These are phyloP conservation scores for Nicotiana attenuata DNA, from an alignment of 257 asterid species.

Conservation along the genomic window DNA sequence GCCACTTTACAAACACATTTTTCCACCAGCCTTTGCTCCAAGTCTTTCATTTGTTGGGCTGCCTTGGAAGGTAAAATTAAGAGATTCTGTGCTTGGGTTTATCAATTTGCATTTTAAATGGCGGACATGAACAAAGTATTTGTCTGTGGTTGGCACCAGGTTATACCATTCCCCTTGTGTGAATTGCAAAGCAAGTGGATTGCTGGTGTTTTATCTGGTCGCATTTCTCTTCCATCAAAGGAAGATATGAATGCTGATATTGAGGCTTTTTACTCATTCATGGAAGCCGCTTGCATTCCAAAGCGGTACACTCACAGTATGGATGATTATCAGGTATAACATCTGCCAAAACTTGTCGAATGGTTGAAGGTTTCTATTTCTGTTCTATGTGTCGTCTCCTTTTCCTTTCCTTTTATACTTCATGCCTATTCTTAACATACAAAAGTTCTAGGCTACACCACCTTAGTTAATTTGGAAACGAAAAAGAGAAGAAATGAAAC, in stretches of 20 bases:
- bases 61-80: slow-evolving; percentile 79
- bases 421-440: background rate
- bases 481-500: background rate
- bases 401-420: background rate
- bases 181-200: slow-evolving; percentile 92
- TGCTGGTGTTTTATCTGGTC: slow-evolving; percentile 77
- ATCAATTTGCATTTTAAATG: background rate
- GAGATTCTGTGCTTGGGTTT: background rate
- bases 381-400: background rate
- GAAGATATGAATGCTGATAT: slow-evolving; percentile 65
- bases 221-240: slow-evolving; percentile 49
- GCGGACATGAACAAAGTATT: background rate
- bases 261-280: slow-evolving; percentile 57
- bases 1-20: slow-evolving; percentile 82
- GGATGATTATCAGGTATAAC: slow-evolving; percentile 58
- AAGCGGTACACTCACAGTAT: slow-evolving; percentile 73
- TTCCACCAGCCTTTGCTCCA: slow-evolving; percentile 81
- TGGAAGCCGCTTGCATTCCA: slow-evolving; percentile 53
- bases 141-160: slow-evolving; percentile 35
- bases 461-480: background rate
- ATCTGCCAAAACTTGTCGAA: background rate
- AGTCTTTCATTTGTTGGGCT: slow-evolving; percentile 86
- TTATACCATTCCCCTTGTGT: slow-evolving; percentile 69
- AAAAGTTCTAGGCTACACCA: background rate
- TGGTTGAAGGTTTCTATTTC: background rate